phyloP scores from a whole-genome alignment of 208 protist genomes.

The Phytomonas sp. region DNA sequence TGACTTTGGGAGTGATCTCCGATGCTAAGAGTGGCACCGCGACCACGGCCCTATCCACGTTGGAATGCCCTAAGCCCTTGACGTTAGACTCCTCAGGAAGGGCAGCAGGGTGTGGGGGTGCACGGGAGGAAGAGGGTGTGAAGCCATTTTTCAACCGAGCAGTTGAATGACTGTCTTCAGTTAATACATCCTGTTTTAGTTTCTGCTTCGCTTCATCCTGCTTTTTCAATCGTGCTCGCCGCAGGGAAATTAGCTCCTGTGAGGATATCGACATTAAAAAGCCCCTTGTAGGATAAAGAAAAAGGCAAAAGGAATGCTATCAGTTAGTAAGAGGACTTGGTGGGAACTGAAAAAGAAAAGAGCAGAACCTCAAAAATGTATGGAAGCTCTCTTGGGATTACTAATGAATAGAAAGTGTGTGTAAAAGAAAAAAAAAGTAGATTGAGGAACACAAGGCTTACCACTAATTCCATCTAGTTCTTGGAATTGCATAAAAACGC shows the following conservation, averaged over 20 bases:
- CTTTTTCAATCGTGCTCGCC: slow-evolving; percentile 58
- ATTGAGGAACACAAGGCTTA: slow-evolving; percentile 4
- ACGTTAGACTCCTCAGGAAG: background rate
- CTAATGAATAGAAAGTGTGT: background rate
- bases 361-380: background rate
- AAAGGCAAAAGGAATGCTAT: slow-evolving; percentile 7
- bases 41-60: background rate
- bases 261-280: slow-evolving; percentile 79
- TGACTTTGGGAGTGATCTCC: slow-evolving; percentile 87
- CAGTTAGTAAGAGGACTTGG: background rate
- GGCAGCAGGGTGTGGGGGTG: background rate
- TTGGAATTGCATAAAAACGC: background rate
- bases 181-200: slow-evolving; percentile 2
- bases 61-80: background rate
- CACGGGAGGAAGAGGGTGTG: background rate
- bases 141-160: background rate
- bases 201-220: slow-evolving; percentile 20
- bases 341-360: background rate
- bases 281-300: slow-evolving; percentile 10
- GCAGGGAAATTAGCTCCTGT: slow-evolving; percentile 77
- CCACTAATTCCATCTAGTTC: background rate
- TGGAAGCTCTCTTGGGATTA: background rate
- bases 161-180: background rate
- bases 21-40: background rate
- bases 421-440: slow-evolving; percentile 2